Evolutionary conservation across 306 rosid species (phyloP), one percentile per base, ranked within the genome.

Genomic region (Arachis stenosperma): DNA sequence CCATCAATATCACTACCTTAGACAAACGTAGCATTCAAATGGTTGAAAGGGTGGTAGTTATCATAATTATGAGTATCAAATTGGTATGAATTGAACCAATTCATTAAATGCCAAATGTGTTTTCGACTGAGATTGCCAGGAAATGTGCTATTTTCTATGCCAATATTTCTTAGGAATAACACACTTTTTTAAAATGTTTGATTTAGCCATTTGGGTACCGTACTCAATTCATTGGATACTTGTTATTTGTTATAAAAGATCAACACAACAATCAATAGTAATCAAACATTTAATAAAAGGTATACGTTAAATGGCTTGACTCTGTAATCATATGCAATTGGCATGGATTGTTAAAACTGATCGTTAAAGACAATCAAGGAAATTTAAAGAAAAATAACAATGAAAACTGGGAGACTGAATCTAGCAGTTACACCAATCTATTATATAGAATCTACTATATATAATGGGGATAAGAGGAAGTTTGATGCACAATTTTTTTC

Each of bases 91-190:
- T 63, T 53, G 44, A 62, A 43, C 48, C 61, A 70, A 58, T 17
- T 44, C 37, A 68, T 50, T 61, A 55, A 17, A 9, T 4, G 53
- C 77, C 77, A 63, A 55, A 54, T 64, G 61, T 39, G 47, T n/a
- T 52, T 52, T 14, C 13, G 2, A 70, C 8, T 70, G 15, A 69
- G 37, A 36, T 63, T 62, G 67, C 9, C 44, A 15, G 4, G 11
- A 65, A 36, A 52, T 22, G 64, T 15, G 62, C 70, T 10, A 54
- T 54, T 70, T 77, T 77, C 43, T 62, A 42, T 62, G 44, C 50
- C 65, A 73, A 55, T 42, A 52, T 61, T 53, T 69, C 10, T 44
- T 55, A 61, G 53, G 61, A 77, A 9, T 15, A 51, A 70, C 39
- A 52, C 65, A 62, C 54, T 71, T 15, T 7, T 58, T 11, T 67